Evolutionary conservation across 1,284 basidiomycete genomes (phyloP).

Genomic region (Pseudozyma tsukubaensis): DNA sequence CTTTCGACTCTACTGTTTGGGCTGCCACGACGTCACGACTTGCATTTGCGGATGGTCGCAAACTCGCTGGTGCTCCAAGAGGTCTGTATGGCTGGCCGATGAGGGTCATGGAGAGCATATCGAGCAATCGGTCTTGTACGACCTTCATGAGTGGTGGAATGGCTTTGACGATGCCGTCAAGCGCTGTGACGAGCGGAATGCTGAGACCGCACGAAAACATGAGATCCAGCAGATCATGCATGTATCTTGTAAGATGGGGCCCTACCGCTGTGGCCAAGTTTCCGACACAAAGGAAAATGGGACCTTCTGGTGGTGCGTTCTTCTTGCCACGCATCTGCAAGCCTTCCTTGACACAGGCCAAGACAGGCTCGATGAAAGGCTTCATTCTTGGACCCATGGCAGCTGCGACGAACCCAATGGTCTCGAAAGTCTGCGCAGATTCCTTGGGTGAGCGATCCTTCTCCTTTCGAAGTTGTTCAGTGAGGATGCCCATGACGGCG

Average conservation of each 20-base stretch:
- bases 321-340: conserved; percentile 88
- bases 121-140: conserved; percentile 80
- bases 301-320: conserved; percentile 90
- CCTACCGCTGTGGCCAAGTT: conserved; percentile 96
- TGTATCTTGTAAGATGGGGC: conserved; percentile 90
- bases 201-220: conserved; percentile 97
- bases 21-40: conserved; percentile 42
- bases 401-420: conserved; percentile 93
- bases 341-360: conserved; percentile 88
- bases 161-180: conserved; percentile 85
- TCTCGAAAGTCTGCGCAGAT: conserved; percentile 78
- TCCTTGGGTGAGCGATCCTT: conserved; percentile 61
- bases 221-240: conserved; percentile 95
- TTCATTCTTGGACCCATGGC: conserved; percentile 95
- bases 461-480: conserved; percentile 59
- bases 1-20: conserved; percentile 73
- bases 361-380: conserved; percentile 91
- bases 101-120: conserved; percentile 63
- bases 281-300: conserved; percentile 97
- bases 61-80: conserved; percentile 54
- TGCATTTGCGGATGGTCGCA: conserved; percentile 40
- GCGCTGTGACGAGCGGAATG: conserved; percentile 85
- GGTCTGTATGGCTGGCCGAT: conserved; percentile 65
- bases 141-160: conserved; percentile 91
- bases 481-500: conserved; percentile 59